These are phyloP conservation scores for Helotiales sp. DNA, from an alignment of 2,329 filamentous ascomycete species.

Conservation along the genomic window DNA sequence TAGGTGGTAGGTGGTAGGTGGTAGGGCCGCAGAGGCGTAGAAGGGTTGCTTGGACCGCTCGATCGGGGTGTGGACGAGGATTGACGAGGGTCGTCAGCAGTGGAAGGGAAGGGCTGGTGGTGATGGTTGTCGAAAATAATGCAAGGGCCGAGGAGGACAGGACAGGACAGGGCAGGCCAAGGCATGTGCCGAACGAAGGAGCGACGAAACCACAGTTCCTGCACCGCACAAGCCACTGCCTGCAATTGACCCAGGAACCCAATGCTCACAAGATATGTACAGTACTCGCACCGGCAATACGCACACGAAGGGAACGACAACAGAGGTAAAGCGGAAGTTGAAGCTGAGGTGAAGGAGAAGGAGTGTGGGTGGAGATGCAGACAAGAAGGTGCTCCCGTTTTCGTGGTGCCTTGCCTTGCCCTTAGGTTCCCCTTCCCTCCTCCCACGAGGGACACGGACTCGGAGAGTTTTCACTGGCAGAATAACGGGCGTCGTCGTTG, in stretches of 20 bases:
- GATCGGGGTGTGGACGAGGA: not conserved
- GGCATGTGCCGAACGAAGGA: slow-evolving; percentile 16
- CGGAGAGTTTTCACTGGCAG: slow-evolving; percentile 2
- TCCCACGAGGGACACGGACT: not conserved
- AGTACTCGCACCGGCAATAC: not conserved
- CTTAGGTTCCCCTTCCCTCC: not conserved
- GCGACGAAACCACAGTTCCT: slow-evolving; percentile 8
- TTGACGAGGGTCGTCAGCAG: slow-evolving; percentile 10
- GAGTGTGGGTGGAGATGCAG: not conserved
- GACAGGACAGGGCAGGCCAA: not conserved
- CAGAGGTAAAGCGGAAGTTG: not conserved
- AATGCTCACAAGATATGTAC: not conserved
- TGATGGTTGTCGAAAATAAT: slow-evolving; percentile 8
- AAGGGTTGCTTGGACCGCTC: slow-evolving; percentile 17
- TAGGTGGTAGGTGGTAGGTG: not conserved
- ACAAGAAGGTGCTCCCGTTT: not conserved
- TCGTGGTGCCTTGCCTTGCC: not conserved
- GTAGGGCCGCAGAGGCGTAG: not conserved
- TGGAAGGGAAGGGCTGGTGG: not conserved
- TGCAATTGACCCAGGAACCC: not conserved
- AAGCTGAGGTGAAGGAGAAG: not conserved
- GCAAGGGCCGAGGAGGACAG: slow-evolving; percentile 15
- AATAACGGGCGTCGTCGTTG: not conserved
- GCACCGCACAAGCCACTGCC: not conserved
- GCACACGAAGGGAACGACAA: not conserved